Evolutionary conservation across 208 protist species (phyloP), one percentile per base, ranked within the genome.

Genomic region (Jaenimonas drosophilae): DNA sequence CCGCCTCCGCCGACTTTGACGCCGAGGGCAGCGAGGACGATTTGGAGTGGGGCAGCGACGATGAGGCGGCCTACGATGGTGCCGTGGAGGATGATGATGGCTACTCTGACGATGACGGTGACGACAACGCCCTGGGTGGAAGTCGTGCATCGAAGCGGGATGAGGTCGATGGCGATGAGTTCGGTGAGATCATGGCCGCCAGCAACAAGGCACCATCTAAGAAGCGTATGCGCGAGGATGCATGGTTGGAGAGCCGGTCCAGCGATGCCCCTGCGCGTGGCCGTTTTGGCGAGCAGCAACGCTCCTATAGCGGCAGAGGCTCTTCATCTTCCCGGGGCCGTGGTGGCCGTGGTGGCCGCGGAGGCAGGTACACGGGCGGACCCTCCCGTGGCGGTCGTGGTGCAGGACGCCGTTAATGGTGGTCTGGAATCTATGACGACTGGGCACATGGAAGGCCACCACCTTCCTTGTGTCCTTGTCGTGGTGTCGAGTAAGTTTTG

Each of bases 81-180:
- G 59, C 54, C n/a, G 39, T 64, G 16, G 39, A 58, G 0, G 52
- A 48, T 21, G 54, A 64, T 0, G 64, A 71, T 16, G 54, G 57
- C 11, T 53, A 57, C 11, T 25, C 52, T 0, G 47, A 59, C 23
- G 52, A 51, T n/a, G 56, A 36, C 23, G 49, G 30, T 7, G 62
- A 49, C 6, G 47, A 49, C 28, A 19, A 48, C 9, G 70, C 45
- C 5, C 47, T 88, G 5, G 64, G 70, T n/a, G 68, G 63, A 3
- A 44, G 47, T 28, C 39, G 21, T 1, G 51, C 26, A 5, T 40
- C 44, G 14, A 24, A 26, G 16, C 61, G 43, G 30, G 54, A 26
- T n/a, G 55, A 72, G 3, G 62, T 68, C 45, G 82, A 91, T 34
- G 86, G 73, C 17, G 86, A 72, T 20, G 81, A 90, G 59, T 88